Evolutionary conservation across 495 filamentous ascomycete genomes (phyloP).

Genomic region (Hypoxylon trugodes): DNA sequence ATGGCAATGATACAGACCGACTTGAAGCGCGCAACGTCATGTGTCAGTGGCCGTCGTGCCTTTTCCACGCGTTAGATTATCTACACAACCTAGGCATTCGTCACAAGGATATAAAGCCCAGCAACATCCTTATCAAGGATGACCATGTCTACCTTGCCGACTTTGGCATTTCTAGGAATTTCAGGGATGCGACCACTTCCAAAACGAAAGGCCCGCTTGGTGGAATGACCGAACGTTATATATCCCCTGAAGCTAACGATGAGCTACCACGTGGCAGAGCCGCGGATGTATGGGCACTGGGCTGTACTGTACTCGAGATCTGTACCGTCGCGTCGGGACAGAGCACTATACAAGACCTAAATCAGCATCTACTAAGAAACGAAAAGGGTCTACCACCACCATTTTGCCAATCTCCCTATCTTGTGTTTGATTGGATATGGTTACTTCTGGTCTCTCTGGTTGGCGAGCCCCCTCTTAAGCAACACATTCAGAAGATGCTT

Average conservation of each 20-base stretch:
- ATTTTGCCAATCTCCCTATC: constrained; percentile 1
- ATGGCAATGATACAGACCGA: neutral
- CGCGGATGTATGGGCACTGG: neutral
- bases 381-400: neutral
- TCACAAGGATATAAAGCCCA: constrained; percentile 3
- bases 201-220: neutral
- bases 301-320: neutral
- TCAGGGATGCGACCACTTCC: neutral
- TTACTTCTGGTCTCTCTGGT: neutral
- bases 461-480: neutral
- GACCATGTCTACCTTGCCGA: neutral
- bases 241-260: neutral
- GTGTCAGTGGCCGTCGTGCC: neutral
- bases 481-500: constrained; percentile 1
- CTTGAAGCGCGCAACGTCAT: neutral
- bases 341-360: neutral
- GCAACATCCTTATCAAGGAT: neutral
- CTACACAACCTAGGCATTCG: neutral
- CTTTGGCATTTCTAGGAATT: neutral
- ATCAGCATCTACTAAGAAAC: neutral
- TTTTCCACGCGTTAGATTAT: neutral
- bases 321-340: neutral
- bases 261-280: neutral
- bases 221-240: too few species aligned
- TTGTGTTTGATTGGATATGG: neutral